phyloP scores from a whole-genome alignment of 1,284 basidiomycete genomes.

The Leccinum fallax region DNA sequence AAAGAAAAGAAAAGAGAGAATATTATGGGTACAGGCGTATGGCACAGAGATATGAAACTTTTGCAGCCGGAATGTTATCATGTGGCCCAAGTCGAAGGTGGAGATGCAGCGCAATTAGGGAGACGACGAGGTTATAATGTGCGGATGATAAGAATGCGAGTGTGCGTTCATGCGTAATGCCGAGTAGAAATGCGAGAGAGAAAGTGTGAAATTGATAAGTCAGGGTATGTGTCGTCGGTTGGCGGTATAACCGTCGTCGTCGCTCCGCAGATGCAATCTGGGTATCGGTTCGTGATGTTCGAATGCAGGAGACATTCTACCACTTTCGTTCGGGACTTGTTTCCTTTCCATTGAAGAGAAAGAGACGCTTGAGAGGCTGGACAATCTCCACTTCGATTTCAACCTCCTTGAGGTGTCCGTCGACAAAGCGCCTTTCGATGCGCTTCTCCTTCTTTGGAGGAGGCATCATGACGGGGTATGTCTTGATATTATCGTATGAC shows the following conservation, averaged over 20 bases:
- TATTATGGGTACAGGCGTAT: conserved; percentile 40
- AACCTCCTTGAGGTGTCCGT: conserved; percentile 54
- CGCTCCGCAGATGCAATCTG: conserved; percentile 29
- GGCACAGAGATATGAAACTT: conserved; percentile 32
- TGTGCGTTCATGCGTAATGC: conserved; percentile 27
- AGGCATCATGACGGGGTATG: conserved; percentile 64
- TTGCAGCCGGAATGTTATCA: conserved; percentile 22
- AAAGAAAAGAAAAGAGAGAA: conserved; percentile 15
- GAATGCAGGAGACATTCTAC: conserved; percentile 22
- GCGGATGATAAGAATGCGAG: conserved; percentile 30
- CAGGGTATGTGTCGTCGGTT: conserved; percentile 40
- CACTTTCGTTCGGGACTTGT: conserved; percentile 30
- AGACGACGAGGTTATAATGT: conserved; percentile 33
- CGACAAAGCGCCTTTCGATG: conserved; percentile 46
- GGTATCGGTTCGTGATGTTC: conserved; percentile 30
- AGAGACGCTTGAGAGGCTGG: conserved; percentile 48
- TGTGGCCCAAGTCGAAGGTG: conserved; percentile 16
- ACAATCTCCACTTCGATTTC: conserved; percentile 53
- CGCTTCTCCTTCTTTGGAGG: conserved; percentile 56
- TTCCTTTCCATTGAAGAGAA: conserved; percentile 47
- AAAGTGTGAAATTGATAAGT: conserved; percentile 30
- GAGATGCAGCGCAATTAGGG: conserved; percentile 35
- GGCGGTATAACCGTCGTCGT: conserved; percentile 37
- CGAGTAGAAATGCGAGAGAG: conserved; percentile 24
- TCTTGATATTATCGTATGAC: conserved; percentile 70